Conservation (phyloP, 208 protist species). For the Leishmania aethiopica region DNA sequence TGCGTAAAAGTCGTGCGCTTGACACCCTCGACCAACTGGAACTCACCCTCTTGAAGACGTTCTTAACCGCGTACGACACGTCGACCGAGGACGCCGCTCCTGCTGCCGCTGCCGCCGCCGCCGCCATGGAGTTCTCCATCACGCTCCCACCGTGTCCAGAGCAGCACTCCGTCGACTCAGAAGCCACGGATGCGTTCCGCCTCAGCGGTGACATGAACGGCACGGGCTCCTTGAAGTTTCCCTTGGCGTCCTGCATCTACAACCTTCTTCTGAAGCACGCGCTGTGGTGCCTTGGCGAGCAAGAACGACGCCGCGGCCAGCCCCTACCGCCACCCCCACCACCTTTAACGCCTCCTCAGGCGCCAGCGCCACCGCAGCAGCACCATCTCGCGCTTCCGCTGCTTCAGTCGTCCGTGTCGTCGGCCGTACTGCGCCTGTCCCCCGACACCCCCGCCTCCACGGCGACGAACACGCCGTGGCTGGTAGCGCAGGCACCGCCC, state of each 20-base stretch:
- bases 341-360: background rate
- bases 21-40: conserved; percentile 40
- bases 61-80: conserved; percentile 27
- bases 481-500: background rate
- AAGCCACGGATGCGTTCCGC: background rate
- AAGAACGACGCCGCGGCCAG: background rate
- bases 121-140: background rate
- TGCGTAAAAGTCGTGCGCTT: conserved; percentile 16
- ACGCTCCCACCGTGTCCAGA: background rate
- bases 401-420: background rate
- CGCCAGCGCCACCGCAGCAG: background rate
- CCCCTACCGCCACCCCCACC: background rate
- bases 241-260: conserved; percentile 27
- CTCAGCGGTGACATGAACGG: background rate
- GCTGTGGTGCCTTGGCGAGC: conserved; percentile 22
- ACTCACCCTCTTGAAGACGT: conserved; percentile 38
- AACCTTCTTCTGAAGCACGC: conserved; percentile 36
- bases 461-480: background rate
- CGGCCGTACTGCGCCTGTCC: background rate
- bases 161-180: background rate
- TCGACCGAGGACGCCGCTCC: background rate
- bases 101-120: too few relatives aligned
- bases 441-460: background rate
- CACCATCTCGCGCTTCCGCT: background rate
- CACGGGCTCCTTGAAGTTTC: conserved; percentile 1